Percentiles rank a stretch among this genome's conserved stretches.
Conservation (phyloP, 208 protist species). For the Porcisia deanei region DNA sequence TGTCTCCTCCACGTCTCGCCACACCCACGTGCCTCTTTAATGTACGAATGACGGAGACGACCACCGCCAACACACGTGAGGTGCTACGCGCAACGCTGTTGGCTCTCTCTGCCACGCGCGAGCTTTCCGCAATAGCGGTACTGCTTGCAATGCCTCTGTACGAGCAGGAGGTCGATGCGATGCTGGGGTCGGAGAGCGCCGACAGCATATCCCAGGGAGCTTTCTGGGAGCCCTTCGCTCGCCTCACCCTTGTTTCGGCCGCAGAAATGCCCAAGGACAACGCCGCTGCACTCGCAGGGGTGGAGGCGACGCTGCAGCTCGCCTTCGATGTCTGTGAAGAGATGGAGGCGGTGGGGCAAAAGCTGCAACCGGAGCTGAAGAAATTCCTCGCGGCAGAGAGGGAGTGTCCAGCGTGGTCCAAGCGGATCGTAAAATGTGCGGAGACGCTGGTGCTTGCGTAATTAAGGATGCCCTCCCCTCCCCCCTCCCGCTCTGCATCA, state of each 20-base stretch:
- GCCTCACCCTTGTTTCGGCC: conserved; percentile 36
- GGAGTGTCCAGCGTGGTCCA: conserved; percentile 29
- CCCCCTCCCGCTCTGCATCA: neutral
- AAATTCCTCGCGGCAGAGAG: conserved; percentile 18
- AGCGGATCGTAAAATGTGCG: conserved; percentile 53
- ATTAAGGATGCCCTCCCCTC: neutral
- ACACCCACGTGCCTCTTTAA: conserved; percentile 36
- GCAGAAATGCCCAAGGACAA: neutral
- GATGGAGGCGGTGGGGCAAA: conserved; percentile 33
- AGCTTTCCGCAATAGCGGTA: conserved; percentile 50
- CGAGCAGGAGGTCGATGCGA: conserved; percentile 35
- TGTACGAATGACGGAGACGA: conserved; percentile 21
- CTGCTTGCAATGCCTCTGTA: conserved; percentile 59
- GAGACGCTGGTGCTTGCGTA: conserved; percentile 29
- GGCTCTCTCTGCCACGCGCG: conserved; percentile 45
- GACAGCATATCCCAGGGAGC: conserved; percentile 36
- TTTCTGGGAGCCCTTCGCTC: conserved; percentile 67
- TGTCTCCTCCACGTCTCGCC: conserved; percentile 20
- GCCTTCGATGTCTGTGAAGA: conserved; percentile 70
- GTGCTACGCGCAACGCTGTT: conserved; percentile 54
- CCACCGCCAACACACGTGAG: conserved; percentile 29
- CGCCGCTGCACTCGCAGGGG: neutral
- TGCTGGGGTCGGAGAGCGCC: conserved; percentile 31
- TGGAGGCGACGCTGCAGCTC: conserved; percentile 22
- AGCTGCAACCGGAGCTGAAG: conserved; percentile 43